phyloP scores from a whole-genome alignment of 2,329 filamentous ascomycete species.

The Sclerotiophoma versabilis region DNA sequence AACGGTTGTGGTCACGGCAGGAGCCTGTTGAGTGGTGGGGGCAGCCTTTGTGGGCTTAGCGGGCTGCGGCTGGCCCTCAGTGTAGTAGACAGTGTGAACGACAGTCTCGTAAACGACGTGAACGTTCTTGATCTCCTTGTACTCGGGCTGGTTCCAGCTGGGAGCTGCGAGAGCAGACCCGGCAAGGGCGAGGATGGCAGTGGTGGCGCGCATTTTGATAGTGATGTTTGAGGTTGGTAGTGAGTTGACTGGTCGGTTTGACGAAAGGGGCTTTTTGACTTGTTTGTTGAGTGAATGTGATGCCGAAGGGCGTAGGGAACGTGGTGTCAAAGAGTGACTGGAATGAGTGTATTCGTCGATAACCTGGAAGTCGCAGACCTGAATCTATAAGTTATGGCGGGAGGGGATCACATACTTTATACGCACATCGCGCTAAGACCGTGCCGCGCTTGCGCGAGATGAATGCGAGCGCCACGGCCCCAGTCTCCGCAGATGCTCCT shows the following conservation, averaged over 20 bases:
- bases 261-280: slow-evolving; percentile 22
- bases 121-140: slow-evolving; percentile 27
- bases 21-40: slow-evolving; percentile 9
- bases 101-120: slow-evolving; percentile 39
- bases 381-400: slow-evolving; percentile 23
- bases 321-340: slow-evolving; percentile 43
- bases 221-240: slow-evolving; percentile 21
- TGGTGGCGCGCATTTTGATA: slow-evolving; percentile 39
- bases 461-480: slow-evolving; percentile 35
- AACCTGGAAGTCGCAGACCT: slow-evolving; percentile 48
- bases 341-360: slow-evolving; percentile 34
- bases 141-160: slow-evolving; percentile 15
- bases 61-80: slow-evolving; percentile 21
- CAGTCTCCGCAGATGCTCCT: slow-evolving; percentile 36
- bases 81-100: slow-evolving; percentile 35
- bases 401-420: slow-evolving; percentile 38
- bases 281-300: slow-evolving; percentile 28
- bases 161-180: slow-evolving; percentile 38
- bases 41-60: slow-evolving; percentile 15
- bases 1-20: slow-evolving; percentile 14
- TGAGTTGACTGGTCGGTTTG: slow-evolving; percentile 26
- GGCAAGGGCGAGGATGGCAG: slow-evolving; percentile 41
- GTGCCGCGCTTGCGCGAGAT: slow-evolving; percentile 31
- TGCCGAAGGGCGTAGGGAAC: slow-evolving; percentile 43
- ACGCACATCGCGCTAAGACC: slow-evolving; percentile 21